A percentile compares a stretch with the other conserved stretches of the same genome.
Evolutionary conservation across 805 yeast genomes (phyloP).

Genomic region (Lipomyces sp.): DNA sequence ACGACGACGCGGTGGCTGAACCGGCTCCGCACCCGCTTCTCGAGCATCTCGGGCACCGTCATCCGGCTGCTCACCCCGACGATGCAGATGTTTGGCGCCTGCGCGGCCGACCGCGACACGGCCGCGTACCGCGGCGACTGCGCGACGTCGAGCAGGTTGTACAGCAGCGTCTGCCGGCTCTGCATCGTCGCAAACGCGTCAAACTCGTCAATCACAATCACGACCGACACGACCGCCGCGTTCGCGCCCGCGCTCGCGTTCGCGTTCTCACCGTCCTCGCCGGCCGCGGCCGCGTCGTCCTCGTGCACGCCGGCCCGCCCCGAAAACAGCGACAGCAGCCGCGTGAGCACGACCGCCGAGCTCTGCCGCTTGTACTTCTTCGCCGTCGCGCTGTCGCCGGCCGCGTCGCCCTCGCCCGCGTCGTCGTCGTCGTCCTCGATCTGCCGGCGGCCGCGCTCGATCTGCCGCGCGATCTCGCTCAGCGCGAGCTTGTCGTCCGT

Average conservation of each 20-base stretch:
- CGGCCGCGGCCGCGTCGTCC: constrained; percentile 10
- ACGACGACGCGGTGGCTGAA: constrained; percentile 73
- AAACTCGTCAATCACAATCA: constrained; percentile 81
- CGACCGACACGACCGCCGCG: constrained; percentile 48
- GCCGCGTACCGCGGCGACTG: constrained; percentile 47
- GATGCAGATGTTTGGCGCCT: constrained; percentile 66
- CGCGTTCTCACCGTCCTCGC: constrained; percentile 4
- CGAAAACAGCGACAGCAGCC: constrained; percentile 34
- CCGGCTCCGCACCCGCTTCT: constrained; percentile 86
- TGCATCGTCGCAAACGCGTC: constrained; percentile 66
- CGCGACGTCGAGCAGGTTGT: constrained; percentile 83
- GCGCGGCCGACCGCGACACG: constrained; percentile 19
- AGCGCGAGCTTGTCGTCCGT: constrained; percentile 74
- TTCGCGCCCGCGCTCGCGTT: constrained; percentile 3
- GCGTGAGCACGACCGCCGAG: constrained; percentile 31
- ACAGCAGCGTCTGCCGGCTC: constrained; percentile 75
- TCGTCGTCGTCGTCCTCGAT: constrained; percentile 8
- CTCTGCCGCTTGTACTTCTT: background rate
- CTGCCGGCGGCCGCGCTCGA: constrained; percentile 49
- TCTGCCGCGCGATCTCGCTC: constrained; percentile 78
- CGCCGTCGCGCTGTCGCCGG: background rate
- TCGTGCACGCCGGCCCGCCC: constrained; percentile 27
- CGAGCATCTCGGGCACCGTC: constrained; percentile 75
- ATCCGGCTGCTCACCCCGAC: constrained; percentile 74
- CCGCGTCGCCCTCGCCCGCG: background rate